These are phyloP conservation scores for Citrullus mucosospermus DNA, from an alignment of 306 rosid genomes.

Conservation along the genomic window DNA sequence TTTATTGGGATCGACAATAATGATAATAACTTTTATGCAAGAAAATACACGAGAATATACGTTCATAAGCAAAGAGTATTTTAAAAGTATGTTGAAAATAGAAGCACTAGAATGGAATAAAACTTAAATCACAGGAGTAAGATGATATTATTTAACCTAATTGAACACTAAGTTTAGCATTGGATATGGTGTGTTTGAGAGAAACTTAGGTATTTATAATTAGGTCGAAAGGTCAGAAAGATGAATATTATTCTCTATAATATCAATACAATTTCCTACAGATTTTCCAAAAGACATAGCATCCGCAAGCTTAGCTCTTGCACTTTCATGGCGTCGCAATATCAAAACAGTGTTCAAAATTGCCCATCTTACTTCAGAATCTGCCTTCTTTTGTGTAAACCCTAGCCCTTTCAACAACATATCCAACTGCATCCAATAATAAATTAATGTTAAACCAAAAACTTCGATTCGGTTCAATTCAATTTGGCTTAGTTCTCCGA, in stretches of 20 bases:
- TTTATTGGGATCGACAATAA: too few relatives aligned
- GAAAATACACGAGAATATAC: too few relatives aligned
- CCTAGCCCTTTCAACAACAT: constrained; percentile 48
- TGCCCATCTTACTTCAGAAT: constrained; percentile 94
- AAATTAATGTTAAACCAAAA: neutral
- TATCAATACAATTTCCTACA: constrained; percentile 62
- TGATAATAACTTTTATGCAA: too few relatives aligned
- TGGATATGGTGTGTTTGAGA: too few relatives aligned
- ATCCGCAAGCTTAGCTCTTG: constrained; percentile 62
- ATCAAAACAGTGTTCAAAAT: constrained; percentile 54
- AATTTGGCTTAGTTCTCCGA: too few relatives aligned
- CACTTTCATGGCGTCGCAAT: constrained; percentile 66
- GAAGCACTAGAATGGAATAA: too few relatives aligned
- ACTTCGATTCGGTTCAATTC: neutral
- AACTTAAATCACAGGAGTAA: too few relatives aligned
- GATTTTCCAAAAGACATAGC: constrained; percentile 65
- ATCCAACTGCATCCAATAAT: constrained; percentile 37
- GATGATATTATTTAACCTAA: too few relatives aligned
- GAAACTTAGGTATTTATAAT: too few relatives aligned
- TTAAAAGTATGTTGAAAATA: too few relatives aligned
- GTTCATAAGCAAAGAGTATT: too few relatives aligned
- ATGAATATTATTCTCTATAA: constrained; percentile 50
- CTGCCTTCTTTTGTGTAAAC: constrained; percentile 85
- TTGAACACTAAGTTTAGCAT: too few relatives aligned
- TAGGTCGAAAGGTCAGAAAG: constrained; percentile 15